Conservation (phyloP, 257 asterid species). For the Apocynum venetum region DNA sequence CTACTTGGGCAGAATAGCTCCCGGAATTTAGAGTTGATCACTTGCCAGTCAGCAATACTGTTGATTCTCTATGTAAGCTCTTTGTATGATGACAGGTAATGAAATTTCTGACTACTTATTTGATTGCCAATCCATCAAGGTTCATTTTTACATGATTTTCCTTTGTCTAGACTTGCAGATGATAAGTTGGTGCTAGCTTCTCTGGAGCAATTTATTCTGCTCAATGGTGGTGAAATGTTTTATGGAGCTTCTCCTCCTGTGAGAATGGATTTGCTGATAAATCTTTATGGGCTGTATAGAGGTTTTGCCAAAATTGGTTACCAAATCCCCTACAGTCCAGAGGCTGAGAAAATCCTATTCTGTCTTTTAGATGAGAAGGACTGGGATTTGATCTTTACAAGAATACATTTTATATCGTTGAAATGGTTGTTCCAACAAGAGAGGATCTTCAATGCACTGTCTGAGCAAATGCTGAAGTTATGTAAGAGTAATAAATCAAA, state of each 20-base stretch:
- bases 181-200: conserved; percentile 82
- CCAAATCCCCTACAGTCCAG: conserved; percentile 86
- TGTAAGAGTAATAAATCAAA: conserved; percentile 43
- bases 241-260: conserved; percentile 39
- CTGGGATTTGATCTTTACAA: conserved; percentile 70
- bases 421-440: conserved; percentile 97
- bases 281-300: conserved; percentile 73
- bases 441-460: conserved; percentile 54
- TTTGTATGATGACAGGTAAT: conserved; percentile 73
- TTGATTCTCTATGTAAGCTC: conserved; percentile 67
- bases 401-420: conserved; percentile 62
- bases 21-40: conserved; percentile 47
- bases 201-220: conserved; percentile 82
- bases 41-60: conserved; percentile 74
- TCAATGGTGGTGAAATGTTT: conserved; percentile 49
- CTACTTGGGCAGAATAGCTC: conserved; percentile 83
- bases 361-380: conserved; percentile 55
- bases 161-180: conserved; percentile 64
- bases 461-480: conserved; percentile 57
- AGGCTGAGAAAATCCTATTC: conserved; percentile 74
- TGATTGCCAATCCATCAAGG: background rate
- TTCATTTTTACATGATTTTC: conserved; percentile 5
- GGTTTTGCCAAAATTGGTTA: conserved; percentile 71
- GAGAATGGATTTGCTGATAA: conserved; percentile 46
- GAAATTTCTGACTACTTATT: conserved; percentile 9